Conservation (phyloP, 768 basidiomycete genomes). For the Pilatotrama ljubarskyi region DNA sequence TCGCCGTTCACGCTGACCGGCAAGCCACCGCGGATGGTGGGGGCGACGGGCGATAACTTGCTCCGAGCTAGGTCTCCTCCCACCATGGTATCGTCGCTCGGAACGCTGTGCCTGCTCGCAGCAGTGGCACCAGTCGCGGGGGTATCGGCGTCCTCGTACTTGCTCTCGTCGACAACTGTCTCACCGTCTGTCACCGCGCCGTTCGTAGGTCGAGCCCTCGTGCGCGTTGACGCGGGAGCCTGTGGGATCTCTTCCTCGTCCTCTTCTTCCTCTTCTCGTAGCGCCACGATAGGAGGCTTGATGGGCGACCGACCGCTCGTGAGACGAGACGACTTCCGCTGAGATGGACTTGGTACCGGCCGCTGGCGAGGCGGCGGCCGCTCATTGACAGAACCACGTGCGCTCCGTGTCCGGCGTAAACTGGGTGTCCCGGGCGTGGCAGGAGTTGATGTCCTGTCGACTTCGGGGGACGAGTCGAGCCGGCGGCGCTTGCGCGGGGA, state of each 20-base stretch:
- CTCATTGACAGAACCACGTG: conserved; percentile 1
- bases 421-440: conserved; percentile 6
- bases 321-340: conserved; percentile 8
- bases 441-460: conserved; percentile 15
- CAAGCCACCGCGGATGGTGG: background rate
- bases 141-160: conserved; percentile 56
- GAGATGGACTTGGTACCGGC: background rate
- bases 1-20: background rate
- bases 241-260: conserved; percentile 12
- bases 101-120: conserved; percentile 53
- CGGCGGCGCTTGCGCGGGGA: conserved; percentile 33
- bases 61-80: conserved; percentile 35
- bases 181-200: conserved; percentile 4
- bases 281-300: background rate
- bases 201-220: conserved; percentile 1
- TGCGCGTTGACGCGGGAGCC: background rate
- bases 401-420: conserved; percentile 13
- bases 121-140: conserved; percentile 43
- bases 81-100: conserved; percentile 59
- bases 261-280: conserved; percentile 16
- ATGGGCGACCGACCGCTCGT: conserved; percentile 7
- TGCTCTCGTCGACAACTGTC: conserved; percentile 20
- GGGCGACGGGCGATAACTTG: conserved; percentile 19
- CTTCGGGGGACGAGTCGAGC: conserved; percentile 30
- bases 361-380: conserved; percentile 1